A percentile compares a stretch with the other conserved stretches of the same genome.
Evolutionary conservation across 192 early-diverging fungal genomes (phyloP).

Genomic region (Chytriomyces hyalinus): DNA sequence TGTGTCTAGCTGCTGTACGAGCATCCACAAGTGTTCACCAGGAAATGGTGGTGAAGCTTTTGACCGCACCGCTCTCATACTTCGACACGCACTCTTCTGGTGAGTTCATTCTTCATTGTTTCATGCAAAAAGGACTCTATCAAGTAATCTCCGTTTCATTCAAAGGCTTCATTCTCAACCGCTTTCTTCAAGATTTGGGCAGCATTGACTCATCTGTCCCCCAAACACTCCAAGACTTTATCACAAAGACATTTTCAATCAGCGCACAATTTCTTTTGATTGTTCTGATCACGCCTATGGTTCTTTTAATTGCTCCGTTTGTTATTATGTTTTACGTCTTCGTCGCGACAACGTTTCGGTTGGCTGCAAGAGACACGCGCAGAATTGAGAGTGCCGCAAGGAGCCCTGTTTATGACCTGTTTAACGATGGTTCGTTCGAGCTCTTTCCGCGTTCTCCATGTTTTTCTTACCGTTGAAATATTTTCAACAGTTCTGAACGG

Average conservation of each 20-base stretch:
- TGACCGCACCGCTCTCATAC: conserved; percentile 23
- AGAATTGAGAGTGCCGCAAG: conserved; percentile 42
- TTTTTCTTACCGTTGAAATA: background rate
- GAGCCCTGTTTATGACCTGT: conserved; percentile 42
- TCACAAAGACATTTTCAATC: conserved; percentile 25
- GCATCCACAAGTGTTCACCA: conserved; percentile 19
- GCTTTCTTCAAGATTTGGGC: conserved; percentile 30
- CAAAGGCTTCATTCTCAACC: conserved; percentile 25
- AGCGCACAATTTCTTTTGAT: conserved; percentile 17
- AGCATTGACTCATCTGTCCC: conserved; percentile 25
- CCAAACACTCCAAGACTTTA: conserved; percentile 9
- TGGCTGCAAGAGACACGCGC: conserved; percentile 40
- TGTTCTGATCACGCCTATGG: conserved; percentile 17
- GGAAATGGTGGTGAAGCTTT: conserved; percentile 22
- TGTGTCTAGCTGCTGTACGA: background rate
- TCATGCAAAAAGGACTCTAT: background rate
- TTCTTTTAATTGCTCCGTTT: conserved; percentile 35
- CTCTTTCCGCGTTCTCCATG: background rate
- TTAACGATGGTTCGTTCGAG: background rate
- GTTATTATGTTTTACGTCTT: conserved; percentile 29
- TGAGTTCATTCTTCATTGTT: background rate
- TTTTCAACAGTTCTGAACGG: conserved; percentile 11
- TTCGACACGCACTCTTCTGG: conserved; percentile 31
- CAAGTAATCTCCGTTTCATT: background rate
- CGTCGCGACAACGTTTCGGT: conserved; percentile 25